phyloP scores from a whole-genome alignment of 768 basidiomycete genomes.

The Psilocybe azurescens region DNA sequence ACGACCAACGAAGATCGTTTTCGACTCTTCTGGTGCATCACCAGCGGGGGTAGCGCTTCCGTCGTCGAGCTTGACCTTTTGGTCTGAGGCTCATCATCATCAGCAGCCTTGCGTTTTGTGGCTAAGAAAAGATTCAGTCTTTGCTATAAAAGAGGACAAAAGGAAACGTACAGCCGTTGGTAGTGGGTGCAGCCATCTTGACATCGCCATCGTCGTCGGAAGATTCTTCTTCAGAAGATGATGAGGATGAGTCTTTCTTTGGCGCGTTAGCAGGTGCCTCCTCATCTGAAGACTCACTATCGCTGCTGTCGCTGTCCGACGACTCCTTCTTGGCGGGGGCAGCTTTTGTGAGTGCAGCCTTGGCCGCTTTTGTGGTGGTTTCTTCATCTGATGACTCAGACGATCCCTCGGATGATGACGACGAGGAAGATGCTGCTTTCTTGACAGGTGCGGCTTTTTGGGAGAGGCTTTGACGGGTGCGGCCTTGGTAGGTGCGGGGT shows the following conservation, averaged over 20 bases:
- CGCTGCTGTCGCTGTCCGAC: conserved; percentile 31
- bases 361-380: conserved; percentile 24
- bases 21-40: conserved; percentile 51
- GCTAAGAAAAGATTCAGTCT: conserved; percentile 19
- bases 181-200: conserved; percentile 51
- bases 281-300: conserved; percentile 34
- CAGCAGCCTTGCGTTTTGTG: conserved; percentile 87
- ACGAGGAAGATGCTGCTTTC: conserved; percentile 26
- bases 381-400: conserved; percentile 33
- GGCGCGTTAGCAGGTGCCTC: conserved; percentile 22
- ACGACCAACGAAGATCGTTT: conserved; percentile 88
- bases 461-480: conserved; percentile 24
- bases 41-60: conserved; percentile 51
- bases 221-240: conserved; percentile 31
- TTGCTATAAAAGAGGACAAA: neutral
- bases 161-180: conserved; percentile 28
- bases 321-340: conserved; percentile 20
- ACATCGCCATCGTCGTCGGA: conserved; percentile 56
- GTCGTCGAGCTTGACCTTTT: conserved; percentile 85
- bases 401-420: conserved; percentile 29
- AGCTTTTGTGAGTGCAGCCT: conserved; percentile 30
- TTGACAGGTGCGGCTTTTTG: conserved; percentile 24
- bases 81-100: conserved; percentile 56
- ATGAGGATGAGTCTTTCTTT: conserved; percentile 34
- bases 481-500: conserved; percentile 24